Conservation (phyloP, 1,284 basidiomycete species). For the Veloporphyrellus conicus region DNA sequence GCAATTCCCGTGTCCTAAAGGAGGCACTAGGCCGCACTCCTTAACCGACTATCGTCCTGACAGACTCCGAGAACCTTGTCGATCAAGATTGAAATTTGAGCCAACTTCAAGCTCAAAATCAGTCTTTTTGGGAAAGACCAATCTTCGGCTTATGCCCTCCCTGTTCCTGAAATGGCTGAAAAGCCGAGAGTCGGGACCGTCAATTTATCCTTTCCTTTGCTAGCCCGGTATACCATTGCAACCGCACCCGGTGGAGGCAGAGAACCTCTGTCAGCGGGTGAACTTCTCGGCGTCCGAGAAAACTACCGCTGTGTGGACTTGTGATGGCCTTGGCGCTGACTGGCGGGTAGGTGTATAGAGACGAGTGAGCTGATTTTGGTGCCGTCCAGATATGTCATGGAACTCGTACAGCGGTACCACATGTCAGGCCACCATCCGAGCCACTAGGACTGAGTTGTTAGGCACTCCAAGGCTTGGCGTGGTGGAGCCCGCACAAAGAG, state of each 20-base stretch:
- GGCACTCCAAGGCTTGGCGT: neutral
- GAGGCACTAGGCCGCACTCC: too few relatives aligned
- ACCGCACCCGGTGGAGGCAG: neutral
- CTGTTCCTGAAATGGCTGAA: neutral
- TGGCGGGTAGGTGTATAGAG: neutral
- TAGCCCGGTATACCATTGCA: neutral
- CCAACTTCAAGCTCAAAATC: neutral
- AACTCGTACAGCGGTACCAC: neutral
- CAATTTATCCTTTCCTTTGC: neutral
- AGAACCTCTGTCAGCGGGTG: neutral
- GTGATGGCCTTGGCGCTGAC: neutral
- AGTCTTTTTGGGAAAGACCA: neutral
- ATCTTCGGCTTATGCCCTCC: neutral
- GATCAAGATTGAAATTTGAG: neutral
- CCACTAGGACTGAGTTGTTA: neutral
- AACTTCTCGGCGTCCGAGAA: slow-evolving; percentile 1
- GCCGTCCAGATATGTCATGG: neutral
- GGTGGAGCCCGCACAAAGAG: slow-evolving; percentile 9
- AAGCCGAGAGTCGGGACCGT: neutral
- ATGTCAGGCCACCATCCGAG: neutral
- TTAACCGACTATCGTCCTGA: neutral
- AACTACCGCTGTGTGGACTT: neutral
- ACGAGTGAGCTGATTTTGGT: neutral
- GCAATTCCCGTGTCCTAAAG: neutral
- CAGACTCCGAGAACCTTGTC: neutral